These are phyloP conservation scores for Sarocladium brachiariae DNA, from an alignment of 2,329 filamentous ascomycete genomes.

Conservation along the genomic window DNA sequence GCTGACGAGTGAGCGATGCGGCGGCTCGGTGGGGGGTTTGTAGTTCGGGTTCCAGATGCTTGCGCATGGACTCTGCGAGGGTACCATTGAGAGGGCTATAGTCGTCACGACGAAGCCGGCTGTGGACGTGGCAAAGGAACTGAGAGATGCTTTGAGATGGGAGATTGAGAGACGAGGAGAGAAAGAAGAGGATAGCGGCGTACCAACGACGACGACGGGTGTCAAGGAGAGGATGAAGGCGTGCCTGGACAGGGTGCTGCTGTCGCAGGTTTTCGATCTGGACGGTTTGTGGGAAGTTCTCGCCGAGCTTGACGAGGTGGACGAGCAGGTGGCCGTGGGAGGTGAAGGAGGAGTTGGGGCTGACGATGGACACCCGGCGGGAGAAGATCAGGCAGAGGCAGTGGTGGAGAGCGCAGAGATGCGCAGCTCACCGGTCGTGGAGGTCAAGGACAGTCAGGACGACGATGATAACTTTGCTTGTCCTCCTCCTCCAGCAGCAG, in stretches of 20 bases:
- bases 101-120: slow-evolving; percentile 43
- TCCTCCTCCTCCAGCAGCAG: slow-evolving; percentile 11
- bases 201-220: slow-evolving; percentile 10
- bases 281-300: slow-evolving; percentile 53
- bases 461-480: too few relatives aligned
- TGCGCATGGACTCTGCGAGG: slow-evolving; percentile 30
- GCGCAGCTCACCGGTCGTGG: too few relatives aligned
- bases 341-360: not conserved
- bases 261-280: slow-evolving; percentile 52
- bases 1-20: not conserved
- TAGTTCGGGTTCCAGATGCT: slow-evolving; percentile 44
- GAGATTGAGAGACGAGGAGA: slow-evolving; percentile 21
- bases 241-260: slow-evolving; percentile 42
- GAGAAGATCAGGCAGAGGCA: too few relatives aligned
- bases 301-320: slow-evolving; percentile 36
- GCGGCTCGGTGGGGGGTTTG: too few relatives aligned
- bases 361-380: too few relatives aligned
- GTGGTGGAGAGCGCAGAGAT: too few relatives aligned
- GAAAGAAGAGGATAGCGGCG: not conserved
- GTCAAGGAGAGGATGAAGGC: slow-evolving; percentile 21
- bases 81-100: slow-evolving; percentile 24
- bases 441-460: slow-evolving; percentile 28
- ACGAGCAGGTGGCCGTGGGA: slow-evolving; percentile 25
- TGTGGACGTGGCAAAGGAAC: slow-evolving; percentile 30
- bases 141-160: slow-evolving; percentile 33